Evolutionary conservation across 2,329 filamentous ascomycete species (phyloP), one percentile per base, ranked within the genome.

Genomic region (Alternaria tenuissima): DNA sequence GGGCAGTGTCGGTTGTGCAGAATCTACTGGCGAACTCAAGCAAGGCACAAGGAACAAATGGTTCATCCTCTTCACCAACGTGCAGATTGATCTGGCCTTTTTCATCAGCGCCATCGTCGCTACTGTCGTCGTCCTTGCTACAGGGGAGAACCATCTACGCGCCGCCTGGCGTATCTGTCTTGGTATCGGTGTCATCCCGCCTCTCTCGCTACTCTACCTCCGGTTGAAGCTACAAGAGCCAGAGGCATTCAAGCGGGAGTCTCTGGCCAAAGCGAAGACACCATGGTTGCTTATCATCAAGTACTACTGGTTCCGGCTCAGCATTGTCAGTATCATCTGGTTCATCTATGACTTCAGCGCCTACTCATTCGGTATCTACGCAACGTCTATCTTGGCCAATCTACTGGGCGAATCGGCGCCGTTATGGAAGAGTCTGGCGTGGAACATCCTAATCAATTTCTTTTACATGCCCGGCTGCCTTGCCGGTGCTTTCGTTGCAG

Each of bases 391-490:
- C 70, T 81, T 96, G 0, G 77, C 81, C 39, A 88, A 87, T 60
- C 85, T 92, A 28, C 88, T 90, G 42, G 86, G 87, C 9, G 72
- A 82, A 0, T 69, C 76, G 5, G 83, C 87, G 0, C 85, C 89
- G 0, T 81, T 97, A 2, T 94, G 92, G 73, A 91, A 90, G 63
- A 81, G 88, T 11, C 94, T 97, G 62, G 94, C 93, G 41, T 97
- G 93, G 93, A 93, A 92, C 74, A 93, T 91, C 0, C 85, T 97
- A 42, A 88, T 96, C 81, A 96, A 95, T 77, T 81, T 93, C 63
- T 97, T 97, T 78, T 96, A 96, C 78, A 85, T 96, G 49, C 93
- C 93, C 0, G 94, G 94, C 1, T 91, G 92, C 24, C 83, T 94
- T 53, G 78, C 91, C 4, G 94, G 94, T 20, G 91, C 92, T 0